Evolutionary conservation across 192 early-diverging fungal genomes (phyloP).

Genomic region (Backusella tarrabulga): DNA sequence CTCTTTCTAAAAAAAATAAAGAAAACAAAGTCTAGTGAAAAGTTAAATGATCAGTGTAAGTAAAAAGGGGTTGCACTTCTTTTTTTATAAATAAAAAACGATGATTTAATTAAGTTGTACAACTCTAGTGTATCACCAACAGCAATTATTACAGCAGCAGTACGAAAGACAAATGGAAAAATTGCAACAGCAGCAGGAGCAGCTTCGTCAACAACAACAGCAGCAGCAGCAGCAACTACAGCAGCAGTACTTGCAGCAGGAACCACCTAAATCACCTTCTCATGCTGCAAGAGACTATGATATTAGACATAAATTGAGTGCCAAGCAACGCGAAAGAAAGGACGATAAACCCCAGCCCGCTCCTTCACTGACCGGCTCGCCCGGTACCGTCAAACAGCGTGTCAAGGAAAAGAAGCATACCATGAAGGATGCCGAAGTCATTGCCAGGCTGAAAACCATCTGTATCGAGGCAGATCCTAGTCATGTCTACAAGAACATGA

Average conservation of each 20-base stretch:
- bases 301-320: conserved; percentile 24
- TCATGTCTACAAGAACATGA: conserved; percentile 46
- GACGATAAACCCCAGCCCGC: conserved; percentile 21
- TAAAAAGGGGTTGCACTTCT: neutral
- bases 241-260: neutral
- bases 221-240: neutral
- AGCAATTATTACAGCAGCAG: neutral
- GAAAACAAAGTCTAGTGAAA: conserved; percentile 1
- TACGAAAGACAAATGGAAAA: neutral
- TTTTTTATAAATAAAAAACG: neutral
- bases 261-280: conserved; percentile 1
- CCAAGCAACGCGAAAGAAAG: conserved; percentile 28
- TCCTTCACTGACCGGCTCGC: conserved; percentile 24
- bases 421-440: conserved; percentile 68
- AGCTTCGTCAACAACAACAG: neutral
- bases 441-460: conserved; percentile 82
- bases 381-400: conserved; percentile 34
- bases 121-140: conserved; percentile 8
- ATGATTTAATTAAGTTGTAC: conserved; percentile 10
- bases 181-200: neutral
- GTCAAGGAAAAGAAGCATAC: conserved; percentile 22
- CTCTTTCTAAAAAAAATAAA: neutral
- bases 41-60: neutral
- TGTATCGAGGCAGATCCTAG: conserved; percentile 90
- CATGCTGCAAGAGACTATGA: conserved; percentile 28